phyloP scores from a whole-genome alignment of 768 basidiomycete species.

The Suillus americanus region DNA sequence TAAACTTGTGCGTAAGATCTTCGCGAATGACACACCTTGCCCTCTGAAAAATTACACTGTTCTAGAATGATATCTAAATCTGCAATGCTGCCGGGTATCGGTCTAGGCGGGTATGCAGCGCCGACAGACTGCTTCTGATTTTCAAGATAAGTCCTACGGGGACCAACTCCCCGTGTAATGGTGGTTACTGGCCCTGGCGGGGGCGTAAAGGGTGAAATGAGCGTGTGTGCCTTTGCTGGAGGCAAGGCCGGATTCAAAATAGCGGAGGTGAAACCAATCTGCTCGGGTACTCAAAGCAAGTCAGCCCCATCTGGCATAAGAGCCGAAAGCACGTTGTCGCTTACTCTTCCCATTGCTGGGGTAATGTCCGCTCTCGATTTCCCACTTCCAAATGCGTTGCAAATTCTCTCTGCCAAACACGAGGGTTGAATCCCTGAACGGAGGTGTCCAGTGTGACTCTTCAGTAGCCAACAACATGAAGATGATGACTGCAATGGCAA shows the following conservation, averaged over 20 bases:
- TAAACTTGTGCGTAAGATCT: background rate
- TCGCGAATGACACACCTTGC: conserved; percentile 49
- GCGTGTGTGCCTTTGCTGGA: conserved; percentile 41
- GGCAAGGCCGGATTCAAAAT: conserved; percentile 70
- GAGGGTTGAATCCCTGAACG: conserved; percentile 57
- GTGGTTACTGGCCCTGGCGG: conserved; percentile 41
- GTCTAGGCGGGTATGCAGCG: conserved; percentile 82
- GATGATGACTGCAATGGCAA: conserved; percentile 42
- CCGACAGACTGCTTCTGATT: conserved; percentile 56
- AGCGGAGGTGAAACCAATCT: conserved; percentile 55
- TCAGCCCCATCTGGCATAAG: conserved; percentile 4
- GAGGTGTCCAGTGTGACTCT: conserved; percentile 38
- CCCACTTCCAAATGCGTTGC: conserved; percentile 91
- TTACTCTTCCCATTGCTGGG: conserved; percentile 70
- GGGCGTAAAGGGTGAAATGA: conserved; percentile 51
- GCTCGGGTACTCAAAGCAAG: conserved; percentile 52
- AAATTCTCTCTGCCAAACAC: conserved; percentile 71
- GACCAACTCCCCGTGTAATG: conserved; percentile 63
- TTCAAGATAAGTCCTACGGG: conserved; percentile 74
- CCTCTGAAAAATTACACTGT: conserved; percentile 77
- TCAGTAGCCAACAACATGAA: conserved; percentile 43
- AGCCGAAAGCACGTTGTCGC: conserved; percentile 29
- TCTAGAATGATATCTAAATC: conserved; percentile 88
- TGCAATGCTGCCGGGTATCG: conserved; percentile 76
- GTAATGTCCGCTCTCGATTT: conserved; percentile 86